A percentile compares a stretch with the other conserved stretches of the same genome.
These are phyloP conservation scores for Teratosphaeria destructans DNA, from an alignment of 2,329 filamentous ascomycete species.

Conservation along the genomic window DNA sequence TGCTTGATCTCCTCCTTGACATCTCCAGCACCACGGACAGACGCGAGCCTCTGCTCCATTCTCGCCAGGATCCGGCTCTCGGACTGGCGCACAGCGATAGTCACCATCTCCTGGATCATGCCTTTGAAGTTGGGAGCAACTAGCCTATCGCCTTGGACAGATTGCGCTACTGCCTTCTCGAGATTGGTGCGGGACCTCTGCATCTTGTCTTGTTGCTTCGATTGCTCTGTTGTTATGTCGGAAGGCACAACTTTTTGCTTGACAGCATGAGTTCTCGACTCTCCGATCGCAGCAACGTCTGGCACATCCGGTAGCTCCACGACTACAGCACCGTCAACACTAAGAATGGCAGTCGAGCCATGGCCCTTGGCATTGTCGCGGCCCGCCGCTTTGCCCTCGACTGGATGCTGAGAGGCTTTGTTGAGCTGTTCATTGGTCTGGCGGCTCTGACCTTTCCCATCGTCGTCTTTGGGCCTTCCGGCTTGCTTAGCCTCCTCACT, in stretches of 20 bases:
- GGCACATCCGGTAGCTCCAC: neutral
- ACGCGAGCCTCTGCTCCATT: neutral
- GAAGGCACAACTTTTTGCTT: neutral
- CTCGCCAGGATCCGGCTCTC: neutral
- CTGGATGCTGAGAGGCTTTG: neutral
- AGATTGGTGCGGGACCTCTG: neutral
- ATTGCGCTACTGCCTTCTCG: neutral
- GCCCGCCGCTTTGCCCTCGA: neutral
- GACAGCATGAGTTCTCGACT: neutral
- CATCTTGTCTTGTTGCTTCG: neutral
- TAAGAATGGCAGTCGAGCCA: neutral
- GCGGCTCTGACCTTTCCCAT: neutral
- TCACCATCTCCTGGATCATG: neutral
- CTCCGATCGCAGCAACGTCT: neutral
- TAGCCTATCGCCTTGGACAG: neutral
- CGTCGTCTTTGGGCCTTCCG: no score
- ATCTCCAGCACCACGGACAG: neutral
- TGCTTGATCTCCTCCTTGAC: neutral
- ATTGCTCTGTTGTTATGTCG: neutral
- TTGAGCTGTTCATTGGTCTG: neutral
- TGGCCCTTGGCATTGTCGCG: neutral
- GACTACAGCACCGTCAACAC: neutral
- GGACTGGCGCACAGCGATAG: neutral
- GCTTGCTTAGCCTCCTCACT: neutral
- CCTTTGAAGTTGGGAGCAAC: neutral